Base-by-base conservation (phyloP, 257 asterid species). In the Solanum stenotomum region DNA sequence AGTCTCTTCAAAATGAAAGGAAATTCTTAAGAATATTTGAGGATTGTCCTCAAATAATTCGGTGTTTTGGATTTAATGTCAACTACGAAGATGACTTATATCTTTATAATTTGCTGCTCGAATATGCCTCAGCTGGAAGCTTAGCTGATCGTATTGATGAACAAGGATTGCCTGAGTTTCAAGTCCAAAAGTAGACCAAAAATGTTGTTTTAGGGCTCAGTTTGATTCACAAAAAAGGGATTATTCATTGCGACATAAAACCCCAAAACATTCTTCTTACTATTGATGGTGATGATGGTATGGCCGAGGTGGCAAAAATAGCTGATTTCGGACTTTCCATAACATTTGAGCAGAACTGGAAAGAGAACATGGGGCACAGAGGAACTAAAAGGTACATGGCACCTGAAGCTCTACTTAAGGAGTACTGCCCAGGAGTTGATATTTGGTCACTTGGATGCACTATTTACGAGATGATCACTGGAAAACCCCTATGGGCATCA, bases 381-480 rank as follows among this genome's bases (percentile, higher is more conserved):
- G 90, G 90, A 29, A 85, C 88, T 6, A 15, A 49, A 8, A 10
- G 40, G 3, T 88, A 76, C 18, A 77, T 88, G 90, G 88, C 88
- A 3, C 90, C 87, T 1, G 87, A 88, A 65, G 86, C 88, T 2
- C 27, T 85, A 6, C 12, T 85, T 1, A 49, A 61, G 3, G 84
- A 42, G 25, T 78, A 65, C 71, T 63, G 40, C 0, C 52, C 9
- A 13, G 52, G 40, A 10, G 63, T 12, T 20, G 89, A 89, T 23
- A 61, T 89, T 4, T 89, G 88, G 86, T n/a, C 83, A 10, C 63
- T 89, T 27, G 91, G 89, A 2, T 83, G 88, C 11, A 82, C 79
- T 16, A 82, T 87, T 4, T 23, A 67, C 6, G 88, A 83, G 31
- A 29, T 29, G 31, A 29, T 29, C 31, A 29, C 31, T 29, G 31